Percentiles rank a stretch among this genome's conserved stretches.
phyloP scores from a whole-genome alignment of 371 early-diverging fungal genomes.

The Fennellomyces sp. region DNA sequence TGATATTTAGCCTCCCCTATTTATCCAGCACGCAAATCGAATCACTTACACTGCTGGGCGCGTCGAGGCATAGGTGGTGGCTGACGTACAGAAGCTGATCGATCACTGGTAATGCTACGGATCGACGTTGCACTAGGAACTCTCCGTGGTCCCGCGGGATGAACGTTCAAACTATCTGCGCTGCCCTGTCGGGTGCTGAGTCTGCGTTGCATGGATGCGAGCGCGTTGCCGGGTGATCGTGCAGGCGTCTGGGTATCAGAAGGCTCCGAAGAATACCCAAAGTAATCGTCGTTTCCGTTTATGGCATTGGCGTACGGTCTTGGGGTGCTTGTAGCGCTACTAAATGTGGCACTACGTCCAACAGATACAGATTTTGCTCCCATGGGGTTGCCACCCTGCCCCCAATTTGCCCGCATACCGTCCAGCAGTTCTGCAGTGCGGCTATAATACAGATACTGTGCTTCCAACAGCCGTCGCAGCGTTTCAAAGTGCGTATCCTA shows the following conservation, averaged over 20 bases:
- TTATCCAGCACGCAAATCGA: too few relatives aligned
- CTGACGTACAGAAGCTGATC: not conserved
- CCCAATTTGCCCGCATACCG: slow-evolving; percentile 22
- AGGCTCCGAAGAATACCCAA: slow-evolving; percentile 6
- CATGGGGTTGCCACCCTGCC: slow-evolving; percentile 1
- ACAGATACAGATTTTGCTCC: not conserved
- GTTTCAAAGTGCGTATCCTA: slow-evolving; percentile 48
- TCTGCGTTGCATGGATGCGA: slow-evolving; percentile 10
- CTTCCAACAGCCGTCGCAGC: slow-evolving; percentile 57
- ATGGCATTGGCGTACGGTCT: slow-evolving; percentile 3
- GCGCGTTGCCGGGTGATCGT: slow-evolving; percentile 1
- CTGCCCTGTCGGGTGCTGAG: slow-evolving; percentile 21
- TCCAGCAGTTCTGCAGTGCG: slow-evolving; percentile 47
- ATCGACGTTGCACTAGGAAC: slow-evolving; percentile 22
- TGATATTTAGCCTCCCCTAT: too few relatives aligned
- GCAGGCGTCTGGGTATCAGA: slow-evolving; percentile 6
- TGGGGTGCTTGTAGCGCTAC: slow-evolving; percentile 4
- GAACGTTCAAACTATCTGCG: slow-evolving; percentile 13
- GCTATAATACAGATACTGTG: slow-evolving; percentile 55
- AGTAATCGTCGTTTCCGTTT: slow-evolving; percentile 15
- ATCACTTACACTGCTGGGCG: not conserved
- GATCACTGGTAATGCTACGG: slow-evolving; percentile 13
- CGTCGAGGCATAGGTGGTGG: slow-evolving; percentile 13
- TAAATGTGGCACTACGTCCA: not conserved
- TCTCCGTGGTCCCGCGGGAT: slow-evolving; percentile 13